phyloP scores from a whole-genome alignment of 1,284 basidiomycete species.

The Peniophora sp. region DNA sequence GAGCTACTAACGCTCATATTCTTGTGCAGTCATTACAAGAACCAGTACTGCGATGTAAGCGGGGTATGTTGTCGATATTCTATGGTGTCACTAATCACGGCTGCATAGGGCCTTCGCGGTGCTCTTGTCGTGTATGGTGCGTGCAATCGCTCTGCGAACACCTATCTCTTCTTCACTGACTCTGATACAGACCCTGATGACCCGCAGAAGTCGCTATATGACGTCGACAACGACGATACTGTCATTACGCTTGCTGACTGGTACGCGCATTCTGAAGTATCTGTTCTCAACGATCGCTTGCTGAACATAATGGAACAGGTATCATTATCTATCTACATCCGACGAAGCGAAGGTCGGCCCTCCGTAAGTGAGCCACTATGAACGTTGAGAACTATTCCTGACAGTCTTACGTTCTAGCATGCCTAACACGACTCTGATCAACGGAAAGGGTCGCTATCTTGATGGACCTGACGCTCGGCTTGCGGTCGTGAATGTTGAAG shows the following conservation, averaged over 20 bases:
- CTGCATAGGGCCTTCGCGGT: background rate
- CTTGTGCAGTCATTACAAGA: background rate
- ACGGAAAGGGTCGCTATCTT: conserved; percentile 36
- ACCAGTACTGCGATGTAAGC: background rate
- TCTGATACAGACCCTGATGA: conserved; percentile 19
- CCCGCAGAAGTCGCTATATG: conserved; percentile 27
- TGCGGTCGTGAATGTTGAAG: conserved; percentile 23
- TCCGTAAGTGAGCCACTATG: background rate
- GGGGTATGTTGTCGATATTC: no score
- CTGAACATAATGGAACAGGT: no score
- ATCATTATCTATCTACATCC: conserved; percentile 9
- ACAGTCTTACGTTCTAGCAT: no score
- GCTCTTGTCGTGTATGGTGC: background rate
- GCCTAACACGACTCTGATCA: conserved; percentile 34
- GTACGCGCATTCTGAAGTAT: no score
- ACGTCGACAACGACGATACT: conserved; percentile 33
- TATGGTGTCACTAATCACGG: no score
- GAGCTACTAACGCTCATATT: no score
- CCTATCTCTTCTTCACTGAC: no score
- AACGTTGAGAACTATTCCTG: no score
- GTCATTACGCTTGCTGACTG: conserved; percentile 29
- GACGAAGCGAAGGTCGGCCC: background rate
- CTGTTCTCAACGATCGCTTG: no score
- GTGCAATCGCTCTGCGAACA: no score
- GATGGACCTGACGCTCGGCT: conserved; percentile 23